Conservation (phyloP, 2,329 filamentous ascomycete genomes). For the Parasarocladium wereldwijsianum region DNA sequence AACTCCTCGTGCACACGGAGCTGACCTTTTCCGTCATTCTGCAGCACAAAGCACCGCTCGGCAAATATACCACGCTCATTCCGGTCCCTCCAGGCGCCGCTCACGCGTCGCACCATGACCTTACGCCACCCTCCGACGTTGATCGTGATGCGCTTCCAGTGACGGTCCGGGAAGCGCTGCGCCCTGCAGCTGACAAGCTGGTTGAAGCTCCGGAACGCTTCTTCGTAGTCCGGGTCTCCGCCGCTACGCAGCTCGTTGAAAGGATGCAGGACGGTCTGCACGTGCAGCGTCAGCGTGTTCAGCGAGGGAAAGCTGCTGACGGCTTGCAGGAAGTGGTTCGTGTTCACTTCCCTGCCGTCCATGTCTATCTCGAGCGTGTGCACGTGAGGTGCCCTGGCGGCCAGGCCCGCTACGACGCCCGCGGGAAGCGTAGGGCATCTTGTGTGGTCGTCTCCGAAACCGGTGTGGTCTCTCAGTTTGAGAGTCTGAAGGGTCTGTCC, state of each 20-base stretch:
- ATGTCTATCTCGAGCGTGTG: conserved; percentile 31
- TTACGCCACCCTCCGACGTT: conserved; percentile 33
- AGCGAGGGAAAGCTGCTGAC: conserved; percentile 24
- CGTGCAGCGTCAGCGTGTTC: conserved; percentile 25
- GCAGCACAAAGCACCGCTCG: conserved; percentile 30
- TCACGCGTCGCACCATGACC: conserved; percentile 27
- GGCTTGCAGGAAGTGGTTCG: conserved; percentile 20
- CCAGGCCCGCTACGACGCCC: conserved; percentile 18
- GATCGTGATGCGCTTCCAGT: conserved; percentile 27
- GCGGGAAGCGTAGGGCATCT: conserved; percentile 25
- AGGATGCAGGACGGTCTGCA: conserved; percentile 25
- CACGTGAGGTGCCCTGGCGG: conserved; percentile 16
- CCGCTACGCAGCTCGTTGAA: conserved; percentile 6
- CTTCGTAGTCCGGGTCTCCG: conserved; percentile 22
- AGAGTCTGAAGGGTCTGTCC: conserved; percentile 21
- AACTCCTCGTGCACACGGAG: conserved; percentile 13
- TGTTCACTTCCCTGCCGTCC: conserved; percentile 22
- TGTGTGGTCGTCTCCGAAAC: conserved; percentile 26
- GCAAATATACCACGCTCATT: conserved; percentile 28
- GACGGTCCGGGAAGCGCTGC: conserved; percentile 5
- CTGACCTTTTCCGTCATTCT: conserved; percentile 11
- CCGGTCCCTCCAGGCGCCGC: conserved; percentile 23
- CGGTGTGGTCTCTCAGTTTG: conserved; percentile 28
- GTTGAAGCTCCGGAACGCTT: conserved; percentile 18
- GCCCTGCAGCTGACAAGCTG: conserved; percentile 17